These are phyloP conservation scores for Pichia cactophila DNA, from an alignment of 1,139 yeast genomes.

Conservation along the genomic window DNA sequence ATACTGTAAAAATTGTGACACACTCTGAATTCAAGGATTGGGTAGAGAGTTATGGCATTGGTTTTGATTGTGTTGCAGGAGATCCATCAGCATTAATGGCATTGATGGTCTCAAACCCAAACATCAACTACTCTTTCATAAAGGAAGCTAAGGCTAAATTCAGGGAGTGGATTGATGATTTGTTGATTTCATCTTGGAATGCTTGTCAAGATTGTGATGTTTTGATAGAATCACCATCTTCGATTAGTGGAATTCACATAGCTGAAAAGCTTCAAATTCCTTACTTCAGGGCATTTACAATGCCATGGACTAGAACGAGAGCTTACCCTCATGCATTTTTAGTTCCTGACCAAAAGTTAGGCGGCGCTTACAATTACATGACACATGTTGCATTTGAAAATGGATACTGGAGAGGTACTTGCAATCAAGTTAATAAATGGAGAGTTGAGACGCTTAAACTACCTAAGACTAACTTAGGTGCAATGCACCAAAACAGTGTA, in stretches of 20 bases:
- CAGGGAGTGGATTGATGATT: slow-evolving; percentile 70
- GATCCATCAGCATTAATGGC: slow-evolving; percentile 90
- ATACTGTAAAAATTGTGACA: slow-evolving; percentile 74
- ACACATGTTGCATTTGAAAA: slow-evolving; percentile 91
- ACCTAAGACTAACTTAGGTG: slow-evolving; percentile 61
- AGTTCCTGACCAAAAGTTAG: slow-evolving; percentile 87
- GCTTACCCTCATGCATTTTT: slow-evolving; percentile 96
- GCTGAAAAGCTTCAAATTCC: slow-evolving; percentile 90
- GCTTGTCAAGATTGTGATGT: slow-evolving; percentile 79
- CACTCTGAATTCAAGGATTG: slow-evolving; percentile 75
- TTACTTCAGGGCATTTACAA: slow-evolving; percentile 88
- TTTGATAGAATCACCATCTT: slow-evolving; percentile 86
- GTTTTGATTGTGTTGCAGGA: slow-evolving; percentile 75
- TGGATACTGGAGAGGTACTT: slow-evolving; percentile 87
- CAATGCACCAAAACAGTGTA: slow-evolving; percentile 66
- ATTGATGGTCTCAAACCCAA: slow-evolving; percentile 84
- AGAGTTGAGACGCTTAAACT: slow-evolving; percentile 58
- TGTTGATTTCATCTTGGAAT: slow-evolving; percentile 66
- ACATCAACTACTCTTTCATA: slow-evolving; percentile 74
- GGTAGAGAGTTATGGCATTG: slow-evolving; percentile 60
- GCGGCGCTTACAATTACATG: slow-evolving; percentile 85
- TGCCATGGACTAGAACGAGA: slow-evolving; percentile 97
- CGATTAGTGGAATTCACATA: slow-evolving; percentile 91
- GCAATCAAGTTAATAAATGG: slow-evolving; percentile 87
- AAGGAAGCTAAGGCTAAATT: slow-evolving; percentile 78